These are phyloP conservation scores for Rosa chinensis DNA, from an alignment of 306 rosid genomes.

Conservation along the genomic window DNA sequence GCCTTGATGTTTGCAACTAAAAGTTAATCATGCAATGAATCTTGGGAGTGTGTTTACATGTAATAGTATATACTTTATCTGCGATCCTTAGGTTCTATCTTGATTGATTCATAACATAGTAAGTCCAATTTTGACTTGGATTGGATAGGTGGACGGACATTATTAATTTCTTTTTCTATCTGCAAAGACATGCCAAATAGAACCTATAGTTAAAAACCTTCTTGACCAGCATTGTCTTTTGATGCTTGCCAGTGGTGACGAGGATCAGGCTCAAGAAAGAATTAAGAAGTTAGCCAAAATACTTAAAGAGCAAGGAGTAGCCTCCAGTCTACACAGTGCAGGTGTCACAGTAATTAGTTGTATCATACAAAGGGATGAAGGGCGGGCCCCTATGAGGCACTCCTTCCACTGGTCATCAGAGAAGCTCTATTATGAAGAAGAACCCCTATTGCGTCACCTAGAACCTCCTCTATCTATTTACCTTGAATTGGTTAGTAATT, in stretches of 20 bases:
- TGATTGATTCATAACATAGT: not conserved
- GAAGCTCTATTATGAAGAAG: constrained; percentile 73
- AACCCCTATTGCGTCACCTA: constrained; percentile 90
- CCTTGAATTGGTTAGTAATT: constrained; percentile 88
- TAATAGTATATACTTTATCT: not conserved
- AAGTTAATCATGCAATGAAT: constrained; percentile 2
- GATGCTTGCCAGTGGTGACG: constrained; percentile 83
- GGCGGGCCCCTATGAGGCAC: constrained; percentile 99
- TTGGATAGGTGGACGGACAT: not conserved
- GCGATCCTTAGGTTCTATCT: not conserved
- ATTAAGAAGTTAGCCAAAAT: constrained; percentile 84
- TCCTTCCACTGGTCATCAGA: constrained; percentile 93
- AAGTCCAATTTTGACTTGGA: constrained; percentile 14
- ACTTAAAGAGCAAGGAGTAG: constrained; percentile 78
- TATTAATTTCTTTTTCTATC: not conserved
- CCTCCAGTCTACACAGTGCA: constrained; percentile 58
- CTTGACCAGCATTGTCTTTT: constrained; percentile 32
- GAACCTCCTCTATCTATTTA: constrained; percentile 98
- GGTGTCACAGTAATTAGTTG: constrained; percentile 95
- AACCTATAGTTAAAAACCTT: constrained; percentile 19
- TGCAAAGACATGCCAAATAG: constrained; percentile 18
- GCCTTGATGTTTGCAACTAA: not conserved
- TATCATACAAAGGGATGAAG: constrained; percentile 97
- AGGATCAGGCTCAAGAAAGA: constrained; percentile 99
- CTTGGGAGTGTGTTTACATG: not conserved